A percentile compares a stretch with the other conserved stretches of the same genome.
These are phyloP conservation scores for Rhodosporidiobolus sp. DNA, from an alignment of 768 basidiomycete genomes.

Conservation along the genomic window DNA sequence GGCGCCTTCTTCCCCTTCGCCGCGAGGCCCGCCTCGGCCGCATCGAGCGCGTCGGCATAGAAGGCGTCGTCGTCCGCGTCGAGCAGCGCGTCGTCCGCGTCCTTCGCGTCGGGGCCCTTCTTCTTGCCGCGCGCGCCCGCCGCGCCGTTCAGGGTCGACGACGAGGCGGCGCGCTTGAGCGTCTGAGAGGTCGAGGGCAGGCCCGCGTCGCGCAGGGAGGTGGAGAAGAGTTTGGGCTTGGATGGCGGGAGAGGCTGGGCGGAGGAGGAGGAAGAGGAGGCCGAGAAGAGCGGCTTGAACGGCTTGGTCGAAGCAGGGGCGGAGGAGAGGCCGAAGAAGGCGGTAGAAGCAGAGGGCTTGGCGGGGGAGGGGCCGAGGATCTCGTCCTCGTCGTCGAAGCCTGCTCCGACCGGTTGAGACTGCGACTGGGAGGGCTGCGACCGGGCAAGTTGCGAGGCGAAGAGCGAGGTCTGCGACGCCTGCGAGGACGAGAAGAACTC, in stretches of 20 bases:
- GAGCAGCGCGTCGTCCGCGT: not conserved
- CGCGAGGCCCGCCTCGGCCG: not conserved
- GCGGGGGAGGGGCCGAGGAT: slow-evolving; percentile 36
- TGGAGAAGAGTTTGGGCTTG: slow-evolving; percentile 14
- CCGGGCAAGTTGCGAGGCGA: not conserved
- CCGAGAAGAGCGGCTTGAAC: slow-evolving; percentile 23
- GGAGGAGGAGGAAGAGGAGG: not conserved
- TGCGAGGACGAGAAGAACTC: slow-evolving; percentile 17
- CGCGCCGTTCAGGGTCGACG: not conserved
- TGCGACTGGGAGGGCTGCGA: not conserved
- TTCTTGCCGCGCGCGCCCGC: not conserved
- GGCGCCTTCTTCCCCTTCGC: not conserved
- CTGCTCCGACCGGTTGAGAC: too few relatives aligned
- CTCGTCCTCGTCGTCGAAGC: slow-evolving; percentile 18
- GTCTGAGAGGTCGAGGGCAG: not conserved
- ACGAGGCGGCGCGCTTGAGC: not conserved
- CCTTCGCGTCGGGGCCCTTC: not conserved
- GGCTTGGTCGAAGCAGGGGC: not conserved
- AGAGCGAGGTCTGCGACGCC: not conserved
- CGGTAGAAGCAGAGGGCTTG: slow-evolving; percentile 10
- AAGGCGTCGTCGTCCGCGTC: slow-evolving; percentile 14
- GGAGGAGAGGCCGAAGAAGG: not conserved
- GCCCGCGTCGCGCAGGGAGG: slow-evolving; percentile 2
- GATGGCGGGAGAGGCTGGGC: not conserved
- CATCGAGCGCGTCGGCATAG: slow-evolving; percentile 12